phyloP scores from a whole-genome alignment of 768 basidiomycete genomes.

The Pleurotus salmoneostramineus region DNA sequence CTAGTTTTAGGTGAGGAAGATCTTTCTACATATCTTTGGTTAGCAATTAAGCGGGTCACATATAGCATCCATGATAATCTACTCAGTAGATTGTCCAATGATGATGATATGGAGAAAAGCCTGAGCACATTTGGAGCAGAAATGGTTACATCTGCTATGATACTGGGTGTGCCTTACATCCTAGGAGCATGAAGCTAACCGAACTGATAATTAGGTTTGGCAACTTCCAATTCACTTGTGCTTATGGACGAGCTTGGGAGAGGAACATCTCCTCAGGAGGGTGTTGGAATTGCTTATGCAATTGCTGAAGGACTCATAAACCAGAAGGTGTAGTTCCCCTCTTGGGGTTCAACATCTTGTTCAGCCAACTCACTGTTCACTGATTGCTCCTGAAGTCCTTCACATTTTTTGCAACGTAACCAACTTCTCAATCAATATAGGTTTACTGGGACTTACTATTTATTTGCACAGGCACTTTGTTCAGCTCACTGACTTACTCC shows the following conservation, averaged over 20 bases:
- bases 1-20: constrained; percentile 66
- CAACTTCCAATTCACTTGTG: constrained; percentile 67
- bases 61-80: constrained; percentile 77
- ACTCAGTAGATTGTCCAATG: constrained; percentile 86
- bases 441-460: not conserved
- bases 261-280: constrained; percentile 85
- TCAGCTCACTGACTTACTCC: constrained; percentile 75
- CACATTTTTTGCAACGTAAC: constrained; percentile 88
- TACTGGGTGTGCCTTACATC: constrained; percentile 51
- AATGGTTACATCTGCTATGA: constrained; percentile 91
- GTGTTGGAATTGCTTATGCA: constrained; percentile 77
- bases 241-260: constrained; percentile 92
- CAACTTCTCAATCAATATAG: not conserved
- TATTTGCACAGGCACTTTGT: constrained; percentile 58
- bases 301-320: constrained; percentile 76
- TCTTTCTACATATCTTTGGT: not conserved
- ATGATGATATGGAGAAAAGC: constrained; percentile 86
- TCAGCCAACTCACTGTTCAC: not conserved
- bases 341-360: not conserved
- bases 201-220: constrained; percentile 49
- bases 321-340: constrained; percentile 54
- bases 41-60: not conserved
- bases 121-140: constrained; percentile 95
- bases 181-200: not conserved
- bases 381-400: constrained; percentile 49